These are phyloP conservation scores for Raffaelea ambrosiae DNA, from an alignment of 2,329 filamentous ascomycete genomes.

Conservation along the genomic window DNA sequence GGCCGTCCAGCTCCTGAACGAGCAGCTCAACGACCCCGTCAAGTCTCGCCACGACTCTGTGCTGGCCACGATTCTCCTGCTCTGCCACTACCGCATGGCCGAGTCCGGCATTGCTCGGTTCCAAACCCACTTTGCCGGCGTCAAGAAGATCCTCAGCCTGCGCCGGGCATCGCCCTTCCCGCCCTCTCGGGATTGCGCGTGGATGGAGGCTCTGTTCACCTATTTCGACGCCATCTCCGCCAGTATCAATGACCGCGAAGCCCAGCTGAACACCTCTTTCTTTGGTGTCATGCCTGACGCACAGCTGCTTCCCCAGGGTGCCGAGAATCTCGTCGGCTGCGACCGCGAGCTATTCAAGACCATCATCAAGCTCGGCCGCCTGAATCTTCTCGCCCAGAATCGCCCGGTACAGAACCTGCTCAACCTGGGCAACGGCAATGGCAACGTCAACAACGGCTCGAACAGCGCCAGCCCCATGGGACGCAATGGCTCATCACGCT, in stretches of 20 bases:
- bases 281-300: slow-evolving; percentile 44
- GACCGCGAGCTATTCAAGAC: slow-evolving; percentile 81
- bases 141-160: slow-evolving; percentile 80
- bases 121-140: slow-evolving; percentile 84
- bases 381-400: slow-evolving; percentile 76
- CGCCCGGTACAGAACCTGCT: slow-evolving; percentile 39
- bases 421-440: neutral
- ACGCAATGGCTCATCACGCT: slow-evolving; percentile 18
- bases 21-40: slow-evolving; percentile 67
- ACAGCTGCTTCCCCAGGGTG: slow-evolving; percentile 46
- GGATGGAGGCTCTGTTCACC: slow-evolving; percentile 89
- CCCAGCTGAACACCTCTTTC: slow-evolving; percentile 64
- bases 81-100: slow-evolving; percentile 89
- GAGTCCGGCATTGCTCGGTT: slow-evolving; percentile 91
- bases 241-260: slow-evolving; percentile 84
- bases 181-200: slow-evolving; percentile 62
- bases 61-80: slow-evolving; percentile 74
- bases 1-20: slow-evolving; percentile 75
- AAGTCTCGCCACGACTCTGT: slow-evolving; percentile 78
- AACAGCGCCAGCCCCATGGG: slow-evolving; percentile 6
- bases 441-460: neutral
- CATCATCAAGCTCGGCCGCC: slow-evolving; percentile 70
- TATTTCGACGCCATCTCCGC: slow-evolving; percentile 92
- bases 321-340: slow-evolving; percentile 82
- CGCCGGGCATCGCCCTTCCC: slow-evolving; percentile 47